A percentile compares a stretch with the other conserved stretches of the same genome.
These are phyloP conservation scores for Cercospora sojina DNA, from an alignment of 2,329 filamentous ascomycete genomes.

Conservation along the genomic window DNA sequence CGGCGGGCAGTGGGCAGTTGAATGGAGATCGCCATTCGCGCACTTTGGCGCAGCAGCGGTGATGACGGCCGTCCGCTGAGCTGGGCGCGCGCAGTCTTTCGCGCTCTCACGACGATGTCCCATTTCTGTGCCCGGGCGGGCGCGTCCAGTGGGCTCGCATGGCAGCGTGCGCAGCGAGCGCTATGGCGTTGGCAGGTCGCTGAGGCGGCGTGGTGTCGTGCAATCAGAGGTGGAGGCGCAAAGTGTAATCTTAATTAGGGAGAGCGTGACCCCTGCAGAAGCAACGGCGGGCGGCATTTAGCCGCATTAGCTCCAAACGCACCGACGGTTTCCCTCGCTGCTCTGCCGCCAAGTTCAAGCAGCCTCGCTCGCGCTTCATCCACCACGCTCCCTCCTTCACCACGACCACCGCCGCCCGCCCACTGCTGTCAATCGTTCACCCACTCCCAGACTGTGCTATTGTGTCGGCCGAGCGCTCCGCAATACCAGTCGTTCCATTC, in stretches of 20 bases:
- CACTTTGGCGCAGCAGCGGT: not conserved
- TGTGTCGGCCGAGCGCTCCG: conserved; percentile 25
- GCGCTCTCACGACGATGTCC: not conserved
- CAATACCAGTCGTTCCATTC: conserved; percentile 26
- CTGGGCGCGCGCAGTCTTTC: not conserved
- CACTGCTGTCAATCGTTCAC: conserved; percentile 17
- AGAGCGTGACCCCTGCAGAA: not conserved
- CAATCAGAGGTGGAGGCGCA: conserved; percentile 8
- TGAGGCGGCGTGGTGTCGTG: not conserved
- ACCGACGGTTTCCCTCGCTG: not conserved
- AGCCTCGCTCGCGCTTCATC: not conserved
- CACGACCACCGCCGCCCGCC: not conserved
- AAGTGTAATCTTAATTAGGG: conserved; percentile 12
- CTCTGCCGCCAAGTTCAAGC: not conserved
- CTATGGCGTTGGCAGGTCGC: not conserved
- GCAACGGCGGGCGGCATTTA: not conserved
- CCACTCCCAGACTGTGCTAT: conserved; percentile 19
- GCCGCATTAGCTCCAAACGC: conserved; percentile 10
- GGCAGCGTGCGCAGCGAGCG: not conserved
- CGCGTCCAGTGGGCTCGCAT: conserved; percentile 1
- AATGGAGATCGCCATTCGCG: conserved; percentile 11
- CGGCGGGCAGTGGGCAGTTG: not conserved
- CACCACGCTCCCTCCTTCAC: not conserved
- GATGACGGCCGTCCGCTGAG: not conserved
- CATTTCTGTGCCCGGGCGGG: not conserved